Evolutionary conservation across 495 filamentous ascomycete genomes (phyloP), one percentile per base, ranked within the genome.

Genomic region (Penicillium macrosclerotiorum): DNA sequence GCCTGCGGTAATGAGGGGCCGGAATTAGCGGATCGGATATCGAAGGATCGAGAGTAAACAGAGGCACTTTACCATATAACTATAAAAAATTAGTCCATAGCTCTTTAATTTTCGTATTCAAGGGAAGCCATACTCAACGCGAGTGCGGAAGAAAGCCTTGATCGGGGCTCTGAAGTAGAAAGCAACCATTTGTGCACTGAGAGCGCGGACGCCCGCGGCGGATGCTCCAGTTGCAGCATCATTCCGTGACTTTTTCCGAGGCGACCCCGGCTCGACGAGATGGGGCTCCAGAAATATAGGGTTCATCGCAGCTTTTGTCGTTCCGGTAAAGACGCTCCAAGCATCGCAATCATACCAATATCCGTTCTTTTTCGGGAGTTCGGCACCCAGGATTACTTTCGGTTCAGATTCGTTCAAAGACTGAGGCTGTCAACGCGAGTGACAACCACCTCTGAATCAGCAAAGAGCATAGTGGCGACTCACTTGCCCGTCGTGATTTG

Each of bases 151-250:
- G 64, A 96, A 96, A 3, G 89, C 85, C 63, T 94, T 94, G 22
- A 88, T 83, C 2, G 90, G 90, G 2, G 88, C 87, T 46, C 90
- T 73, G 55, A 95, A 96, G 64, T 93, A 96, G 54, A 95, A 94
- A 18, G 89, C 83, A 31, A 95, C 74, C 36, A 85, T 64, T 54
- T 90, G 87, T 3, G 88, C 82, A 54, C 82, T 87, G 43, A 94
- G 57, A 19, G 90, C 89, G 40, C 90, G 84, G 32, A 86, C 84
- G 24, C 86, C 78, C 8, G 90, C 90, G 11, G 89, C 89, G 20
- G 87, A 85, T 5, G 83, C 57, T 34, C 80, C 81, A 11, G 86
- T 90, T 9, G 88, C 85, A 17, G 88, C 86, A 78, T 88, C 85
- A 54, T 75, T 83, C 43, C 74, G 73, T 23, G 77, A 71, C 18